These are phyloP conservation scores for Hygrophoropsis aurantiaca DNA, from an alignment of 768 basidiomycete species.

Conservation along the genomic window DNA sequence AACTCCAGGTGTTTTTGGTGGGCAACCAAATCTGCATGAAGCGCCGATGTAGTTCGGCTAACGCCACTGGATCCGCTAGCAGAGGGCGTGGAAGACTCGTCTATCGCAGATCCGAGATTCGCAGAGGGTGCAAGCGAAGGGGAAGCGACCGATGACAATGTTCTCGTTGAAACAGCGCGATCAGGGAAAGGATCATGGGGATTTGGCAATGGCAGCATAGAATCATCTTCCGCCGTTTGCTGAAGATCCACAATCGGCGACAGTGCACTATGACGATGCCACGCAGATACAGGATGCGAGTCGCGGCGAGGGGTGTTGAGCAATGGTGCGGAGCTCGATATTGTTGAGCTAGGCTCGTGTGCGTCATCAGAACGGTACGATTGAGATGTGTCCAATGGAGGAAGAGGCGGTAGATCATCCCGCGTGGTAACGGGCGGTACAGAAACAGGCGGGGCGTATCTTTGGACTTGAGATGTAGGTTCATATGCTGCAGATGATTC, in stretches of 20 bases:
- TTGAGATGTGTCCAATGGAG: neutral
- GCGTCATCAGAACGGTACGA: neutral
- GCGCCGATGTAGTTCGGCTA: conserved; percentile 2
- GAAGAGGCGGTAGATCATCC: conserved; percentile 1
- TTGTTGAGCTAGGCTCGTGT: neutral
- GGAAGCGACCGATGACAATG: neutral
- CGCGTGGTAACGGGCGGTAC: neutral
- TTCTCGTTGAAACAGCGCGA: conserved; percentile 1
- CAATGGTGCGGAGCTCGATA: conserved; percentile 1
- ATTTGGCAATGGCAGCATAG: conserved; percentile 5
- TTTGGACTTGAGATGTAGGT: conserved; percentile 7
- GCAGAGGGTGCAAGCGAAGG: neutral
- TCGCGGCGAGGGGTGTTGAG: neutral
- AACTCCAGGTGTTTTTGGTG: conserved; percentile 10
- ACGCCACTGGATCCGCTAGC: conserved; percentile 47
- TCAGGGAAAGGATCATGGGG: conserved; percentile 9
- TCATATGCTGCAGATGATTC: neutral
- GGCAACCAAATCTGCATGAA: conserved; percentile 7
- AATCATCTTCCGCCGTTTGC: neutral
- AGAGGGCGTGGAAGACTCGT: conserved; percentile 83
- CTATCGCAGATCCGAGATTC: neutral
- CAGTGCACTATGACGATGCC: conserved; percentile 5
- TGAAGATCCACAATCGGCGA: conserved; percentile 1
- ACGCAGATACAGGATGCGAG: conserved; percentile 2
- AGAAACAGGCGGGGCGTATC: conserved; percentile 7